phyloP scores from a whole-genome alignment of 2,329 filamentous ascomycete genomes.

The Drechslerella coelobrocha region DNA sequence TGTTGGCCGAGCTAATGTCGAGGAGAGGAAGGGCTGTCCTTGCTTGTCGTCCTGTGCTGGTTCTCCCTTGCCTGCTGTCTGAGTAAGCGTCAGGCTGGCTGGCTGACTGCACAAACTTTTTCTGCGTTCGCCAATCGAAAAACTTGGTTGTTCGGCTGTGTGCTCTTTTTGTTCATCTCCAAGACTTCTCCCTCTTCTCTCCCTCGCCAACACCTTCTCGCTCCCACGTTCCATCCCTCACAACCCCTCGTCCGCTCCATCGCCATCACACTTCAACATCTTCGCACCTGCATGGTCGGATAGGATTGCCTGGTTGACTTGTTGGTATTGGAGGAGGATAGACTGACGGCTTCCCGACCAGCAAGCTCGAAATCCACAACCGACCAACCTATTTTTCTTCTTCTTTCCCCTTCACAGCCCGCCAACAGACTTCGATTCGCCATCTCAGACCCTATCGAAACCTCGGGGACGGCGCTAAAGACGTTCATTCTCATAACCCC shows the following conservation, averaged over 20 bases:
- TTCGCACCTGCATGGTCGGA: slow-evolving; percentile 26
- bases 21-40: neutral
- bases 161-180: neutral
- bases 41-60: neutral
- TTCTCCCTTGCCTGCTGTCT: neutral
- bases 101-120: neutral
- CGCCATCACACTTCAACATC: slow-evolving; percentile 1
- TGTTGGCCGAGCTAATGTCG: neutral
- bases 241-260: neutral
- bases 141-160: neutral
- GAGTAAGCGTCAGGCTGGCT: neutral
- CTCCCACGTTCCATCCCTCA: slow-evolving; percentile 2
- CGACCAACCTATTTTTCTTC: too few species aligned
- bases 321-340: slow-evolving; percentile 39
- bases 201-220: slow-evolving; percentile 9
- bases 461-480: slow-evolving; percentile 28
- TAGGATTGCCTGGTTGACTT: slow-evolving; percentile 25
- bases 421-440: slow-evolving; percentile 1
- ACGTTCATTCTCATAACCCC: slow-evolving; percentile 5
- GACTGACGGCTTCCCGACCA: slow-evolving; percentile 21
- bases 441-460: neutral
- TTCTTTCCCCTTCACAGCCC: slow-evolving; percentile 11
- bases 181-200: slow-evolving; percentile 10
- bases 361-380: slow-evolving; percentile 14
- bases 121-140: neutral